A percentile compares a stretch with the other conserved stretches of the same genome.
phyloP scores from a whole-genome alignment of 2,329 filamentous ascomycete species.

The Alternaria rosae region DNA sequence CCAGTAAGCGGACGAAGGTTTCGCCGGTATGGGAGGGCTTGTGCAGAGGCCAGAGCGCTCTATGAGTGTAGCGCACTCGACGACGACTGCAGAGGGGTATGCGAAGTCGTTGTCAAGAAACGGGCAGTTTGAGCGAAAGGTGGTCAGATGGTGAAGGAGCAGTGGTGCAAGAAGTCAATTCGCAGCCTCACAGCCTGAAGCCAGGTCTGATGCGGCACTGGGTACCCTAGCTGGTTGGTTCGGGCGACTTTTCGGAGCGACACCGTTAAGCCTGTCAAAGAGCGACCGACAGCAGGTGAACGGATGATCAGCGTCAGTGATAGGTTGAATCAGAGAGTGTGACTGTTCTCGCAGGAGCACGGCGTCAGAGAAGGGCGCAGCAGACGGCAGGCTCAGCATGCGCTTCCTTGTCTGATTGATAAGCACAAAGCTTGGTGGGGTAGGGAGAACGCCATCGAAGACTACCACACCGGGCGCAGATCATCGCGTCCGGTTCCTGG shows the following conservation, averaged over 20 bases:
- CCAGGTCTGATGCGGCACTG: constrained; percentile 10
- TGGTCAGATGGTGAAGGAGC: constrained; percentile 20
- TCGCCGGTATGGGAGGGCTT: not conserved
- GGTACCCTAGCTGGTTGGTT: constrained; percentile 23
- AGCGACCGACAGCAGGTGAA: constrained; percentile 21
- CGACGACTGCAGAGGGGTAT: constrained; percentile 4
- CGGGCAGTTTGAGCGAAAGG: constrained; percentile 7
- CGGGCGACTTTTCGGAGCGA: constrained; percentile 25
- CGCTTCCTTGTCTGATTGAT: constrained; percentile 27
- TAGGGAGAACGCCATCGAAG: constrained; percentile 31
- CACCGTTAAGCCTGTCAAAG: constrained; percentile 20
- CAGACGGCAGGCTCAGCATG: not conserved
- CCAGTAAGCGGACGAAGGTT: constrained; percentile 4
- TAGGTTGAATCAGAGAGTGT: constrained; percentile 17
- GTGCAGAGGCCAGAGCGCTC: constrained; percentile 8
- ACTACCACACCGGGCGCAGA: constrained; percentile 7
- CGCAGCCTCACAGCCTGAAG: constrained; percentile 19
- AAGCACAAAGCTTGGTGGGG: constrained; percentile 29
- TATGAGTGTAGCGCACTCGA: constrained; percentile 17
- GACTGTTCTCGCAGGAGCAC: constrained; percentile 10
- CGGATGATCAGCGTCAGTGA: constrained; percentile 14
- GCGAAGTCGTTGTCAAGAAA: not conserved
- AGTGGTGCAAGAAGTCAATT: constrained; percentile 12
- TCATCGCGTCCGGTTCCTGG: constrained; percentile 27
- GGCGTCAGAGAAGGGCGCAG: constrained; percentile 28